phyloP scores from a whole-genome alignment of 192 early-diverging fungal genomes.

The Phlyctochytrium planicorne region DNA sequence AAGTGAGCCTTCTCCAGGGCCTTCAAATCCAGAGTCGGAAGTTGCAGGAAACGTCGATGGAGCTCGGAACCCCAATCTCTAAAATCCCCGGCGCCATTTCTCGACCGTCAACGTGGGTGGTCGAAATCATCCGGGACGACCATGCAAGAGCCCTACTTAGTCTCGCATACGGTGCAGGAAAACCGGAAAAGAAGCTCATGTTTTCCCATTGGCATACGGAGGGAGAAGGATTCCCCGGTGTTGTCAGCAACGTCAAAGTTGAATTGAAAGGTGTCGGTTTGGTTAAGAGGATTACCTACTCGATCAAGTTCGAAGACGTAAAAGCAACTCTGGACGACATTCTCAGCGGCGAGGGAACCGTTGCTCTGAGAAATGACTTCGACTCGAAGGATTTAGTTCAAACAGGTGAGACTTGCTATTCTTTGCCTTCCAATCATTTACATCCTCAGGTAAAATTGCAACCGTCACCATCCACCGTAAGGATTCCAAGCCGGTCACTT shows the following conservation, averaged over 20 bases:
- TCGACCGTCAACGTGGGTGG: conserved; percentile 15
- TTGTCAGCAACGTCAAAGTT: conserved; percentile 23
- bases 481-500: background rate
- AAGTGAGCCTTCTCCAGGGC: conserved; percentile 34
- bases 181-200: conserved; percentile 12
- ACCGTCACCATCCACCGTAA: conserved; percentile 22
- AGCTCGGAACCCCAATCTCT: too few relatives aligned
- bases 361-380: conserved; percentile 39
- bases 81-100: too few relatives aligned
- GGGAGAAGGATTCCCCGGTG: conserved; percentile 37
- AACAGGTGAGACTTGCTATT: conserved; percentile 19
- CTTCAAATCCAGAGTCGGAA: conserved; percentile 15
- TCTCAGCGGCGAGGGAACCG: conserved; percentile 38
- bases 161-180: conserved; percentile 6
- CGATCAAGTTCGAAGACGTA: conserved; percentile 25
- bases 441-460: conserved; percentile 7
- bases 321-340: conserved; percentile 38
- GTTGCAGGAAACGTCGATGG: too few relatives aligned
- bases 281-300: conserved; percentile 19
- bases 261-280: conserved; percentile 3
- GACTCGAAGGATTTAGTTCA: conserved; percentile 29
- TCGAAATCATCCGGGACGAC: conserved; percentile 24
- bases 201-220: conserved; percentile 43
- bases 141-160: conserved; percentile 21
- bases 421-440: background rate